A percentile compares a stretch with the other conserved stretches of the same genome.
Conservation (phyloP, 2,329 filamentous ascomycete genomes). For the Stenocarpella maydis region DNA sequence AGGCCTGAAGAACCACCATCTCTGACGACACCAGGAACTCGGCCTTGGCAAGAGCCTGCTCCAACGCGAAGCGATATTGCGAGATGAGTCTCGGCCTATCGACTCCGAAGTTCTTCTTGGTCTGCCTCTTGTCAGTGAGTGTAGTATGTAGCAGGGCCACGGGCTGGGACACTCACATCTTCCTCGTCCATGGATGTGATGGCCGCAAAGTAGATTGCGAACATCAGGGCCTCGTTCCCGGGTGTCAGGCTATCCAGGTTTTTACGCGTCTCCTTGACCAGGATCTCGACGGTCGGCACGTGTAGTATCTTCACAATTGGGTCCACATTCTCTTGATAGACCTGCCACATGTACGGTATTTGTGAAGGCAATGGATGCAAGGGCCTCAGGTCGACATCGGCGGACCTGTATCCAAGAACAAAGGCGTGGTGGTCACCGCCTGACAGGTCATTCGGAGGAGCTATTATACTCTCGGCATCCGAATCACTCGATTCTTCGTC, state of each 20-base stretch:
- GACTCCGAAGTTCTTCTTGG: slow-evolving; percentile 58
- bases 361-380: slow-evolving; percentile 73
- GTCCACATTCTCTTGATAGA: slow-evolving; percentile 78
- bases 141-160: neutral
- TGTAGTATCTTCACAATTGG: slow-evolving; percentile 77
- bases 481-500: slow-evolving; percentile 66
- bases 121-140: slow-evolving; percentile 45
- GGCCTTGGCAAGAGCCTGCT: slow-evolving; percentile 68
- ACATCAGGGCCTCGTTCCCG: slow-evolving; percentile 68
- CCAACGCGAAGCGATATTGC: slow-evolving; percentile 62
- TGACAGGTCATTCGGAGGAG: slow-evolving; percentile 49
- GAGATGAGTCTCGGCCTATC: slow-evolving; percentile 55
- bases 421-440: slow-evolving; percentile 72
- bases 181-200: slow-evolving; percentile 67
- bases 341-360: slow-evolving; percentile 73
- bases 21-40: slow-evolving; percentile 68
- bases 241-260: slow-evolving; percentile 66
- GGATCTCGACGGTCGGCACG: slow-evolving; percentile 69
- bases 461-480: slow-evolving; percentile 65
- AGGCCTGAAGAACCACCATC: slow-evolving; percentile 67
- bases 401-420: slow-evolving; percentile 76
- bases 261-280: slow-evolving; percentile 67
- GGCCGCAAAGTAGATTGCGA: slow-evolving; percentile 67
- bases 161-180: slow-evolving; percentile 52
- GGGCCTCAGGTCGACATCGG: slow-evolving; percentile 70